These are phyloP conservation scores for Aspergillus sclerotialis DNA, from an alignment of 2,329 filamentous ascomycete species.

Conservation along the genomic window DNA sequence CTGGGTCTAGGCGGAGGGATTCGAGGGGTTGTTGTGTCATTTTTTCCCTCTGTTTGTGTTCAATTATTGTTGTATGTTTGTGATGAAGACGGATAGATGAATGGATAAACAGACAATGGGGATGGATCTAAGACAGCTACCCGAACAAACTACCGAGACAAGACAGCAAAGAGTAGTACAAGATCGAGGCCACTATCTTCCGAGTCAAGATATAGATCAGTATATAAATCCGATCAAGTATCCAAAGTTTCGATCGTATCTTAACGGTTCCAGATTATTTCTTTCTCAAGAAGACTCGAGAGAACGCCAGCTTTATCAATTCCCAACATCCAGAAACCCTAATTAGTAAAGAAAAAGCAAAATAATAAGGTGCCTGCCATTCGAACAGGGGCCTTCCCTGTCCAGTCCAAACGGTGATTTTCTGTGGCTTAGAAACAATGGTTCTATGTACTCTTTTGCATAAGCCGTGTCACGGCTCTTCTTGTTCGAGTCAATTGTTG, in stretches of 20 bases:
- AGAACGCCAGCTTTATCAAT: conserved; percentile 5
- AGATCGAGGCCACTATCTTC: no score
- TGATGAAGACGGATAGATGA: background rate
- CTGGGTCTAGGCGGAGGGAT: conserved; percentile 20
- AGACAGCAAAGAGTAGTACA: background rate
- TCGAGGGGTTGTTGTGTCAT: conserved; percentile 15
- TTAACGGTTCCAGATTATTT: no score
- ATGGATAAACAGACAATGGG: background rate
- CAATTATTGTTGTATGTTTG: no score
- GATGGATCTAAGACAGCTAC: no score
- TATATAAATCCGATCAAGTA: no score
- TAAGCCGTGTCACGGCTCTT: conserved; percentile 10
- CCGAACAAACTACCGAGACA: background rate
- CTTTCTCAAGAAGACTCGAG: no score
- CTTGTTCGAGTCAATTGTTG: no score
- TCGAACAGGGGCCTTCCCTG: conserved; percentile 12
- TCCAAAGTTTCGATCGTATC: no score
- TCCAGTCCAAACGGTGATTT: conserved; percentile 7
- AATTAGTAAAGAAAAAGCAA: conserved; percentile 1
- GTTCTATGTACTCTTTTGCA: conserved; percentile 7
- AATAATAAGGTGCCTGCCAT: conserved; percentile 5
- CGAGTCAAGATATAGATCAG: background rate
- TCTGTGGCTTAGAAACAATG: conserved; percentile 5
- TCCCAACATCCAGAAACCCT: background rate
- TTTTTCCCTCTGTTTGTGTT: background rate